phyloP scores from a whole-genome alignment of 768 basidiomycete genomes.

The Leccinum uliginosum region DNA sequence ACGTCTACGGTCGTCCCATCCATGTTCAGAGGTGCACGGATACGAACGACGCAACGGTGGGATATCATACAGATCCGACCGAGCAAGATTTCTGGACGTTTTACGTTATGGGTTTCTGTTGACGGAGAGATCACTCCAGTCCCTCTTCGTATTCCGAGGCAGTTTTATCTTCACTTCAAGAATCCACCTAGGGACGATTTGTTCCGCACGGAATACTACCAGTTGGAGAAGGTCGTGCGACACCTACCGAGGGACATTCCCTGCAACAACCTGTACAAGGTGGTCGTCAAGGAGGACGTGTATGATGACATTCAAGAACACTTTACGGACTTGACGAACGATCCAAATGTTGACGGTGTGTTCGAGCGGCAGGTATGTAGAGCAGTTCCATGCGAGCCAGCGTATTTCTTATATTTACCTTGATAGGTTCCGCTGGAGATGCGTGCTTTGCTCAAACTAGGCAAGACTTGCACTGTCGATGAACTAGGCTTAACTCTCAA shows the following conservation, averaged over 20 bases:
- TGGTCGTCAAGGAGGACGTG: constrained; percentile 77
- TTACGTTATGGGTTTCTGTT: constrained; percentile 82
- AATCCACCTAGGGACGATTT: constrained; percentile 56
- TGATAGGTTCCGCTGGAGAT: constrained; percentile 74
- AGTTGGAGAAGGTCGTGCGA: constrained; percentile 66
- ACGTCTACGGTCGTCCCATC: constrained; percentile 51
- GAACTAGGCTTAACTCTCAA: constrained; percentile 70
- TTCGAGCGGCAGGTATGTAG: constrained; percentile 82
- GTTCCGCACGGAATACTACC: constrained; percentile 68
- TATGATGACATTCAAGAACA: constrained; percentile 85
- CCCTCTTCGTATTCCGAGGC: constrained; percentile 79
- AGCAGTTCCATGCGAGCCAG: too few relatives aligned
- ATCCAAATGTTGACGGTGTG: constrained; percentile 91
- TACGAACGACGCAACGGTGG: constrained; percentile 71
- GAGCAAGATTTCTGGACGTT: constrained; percentile 74
- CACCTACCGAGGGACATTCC: constrained; percentile 77
- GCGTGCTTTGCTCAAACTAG: constrained; percentile 78
- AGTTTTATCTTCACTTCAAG: constrained; percentile 92
- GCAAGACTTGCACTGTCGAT: constrained; percentile 72
- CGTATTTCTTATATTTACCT: neutral
- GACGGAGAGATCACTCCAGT: constrained; percentile 76
- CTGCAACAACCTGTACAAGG: constrained; percentile 75
- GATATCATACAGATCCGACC: constrained; percentile 89
- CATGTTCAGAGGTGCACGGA: constrained; percentile 66
- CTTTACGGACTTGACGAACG: constrained; percentile 88